Conservation (phyloP, 2,329 filamentous ascomycete genomes). For the Dactylonectria estremocensis region DNA sequence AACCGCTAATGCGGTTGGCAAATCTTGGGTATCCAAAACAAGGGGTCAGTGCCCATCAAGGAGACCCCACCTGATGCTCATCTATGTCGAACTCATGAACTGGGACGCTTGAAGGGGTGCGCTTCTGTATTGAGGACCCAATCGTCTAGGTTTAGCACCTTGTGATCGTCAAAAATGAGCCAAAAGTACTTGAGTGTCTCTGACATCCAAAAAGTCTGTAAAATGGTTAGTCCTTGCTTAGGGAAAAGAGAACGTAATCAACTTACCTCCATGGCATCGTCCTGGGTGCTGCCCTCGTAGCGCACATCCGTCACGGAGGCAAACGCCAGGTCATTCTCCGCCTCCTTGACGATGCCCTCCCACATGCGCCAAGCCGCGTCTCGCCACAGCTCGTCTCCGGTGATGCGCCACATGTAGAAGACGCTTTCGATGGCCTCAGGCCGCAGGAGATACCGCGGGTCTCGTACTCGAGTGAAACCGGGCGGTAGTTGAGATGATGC, state of each 20-base stretch:
- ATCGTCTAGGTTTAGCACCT: conserved; percentile 77
- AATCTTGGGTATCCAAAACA: conserved; percentile 23
- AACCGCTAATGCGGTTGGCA: background rate
- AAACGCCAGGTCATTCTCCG: conserved; percentile 61
- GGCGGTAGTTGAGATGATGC: conserved; percentile 54
- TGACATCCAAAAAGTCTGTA: conserved; percentile 77
- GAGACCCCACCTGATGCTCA: conserved; percentile 10
- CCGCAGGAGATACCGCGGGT: conserved; percentile 61
- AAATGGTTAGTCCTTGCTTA: conserved; percentile 31
- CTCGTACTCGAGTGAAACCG: conserved; percentile 71
- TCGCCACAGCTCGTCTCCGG: conserved; percentile 60
- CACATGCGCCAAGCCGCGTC: conserved; percentile 67
- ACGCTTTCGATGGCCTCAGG: conserved; percentile 69
- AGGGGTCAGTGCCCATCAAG: background rate
- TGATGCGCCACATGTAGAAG: conserved; percentile 67
- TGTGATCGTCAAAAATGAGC: conserved; percentile 77
- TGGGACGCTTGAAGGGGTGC: conserved; percentile 62
- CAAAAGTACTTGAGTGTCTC: conserved; percentile 88
- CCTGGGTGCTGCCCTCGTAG: conserved; percentile 50
- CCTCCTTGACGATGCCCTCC: conserved; percentile 58
- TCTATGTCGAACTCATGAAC: conserved; percentile 35
- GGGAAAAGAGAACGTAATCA: conserved; percentile 22
- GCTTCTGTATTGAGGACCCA: conserved; percentile 77
- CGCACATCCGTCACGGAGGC: conserved; percentile 59
- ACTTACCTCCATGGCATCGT: conserved; percentile 75